Evolutionary conservation across 805 yeast species (phyloP).

Genomic region (Suhomyces sp.): DNA sequence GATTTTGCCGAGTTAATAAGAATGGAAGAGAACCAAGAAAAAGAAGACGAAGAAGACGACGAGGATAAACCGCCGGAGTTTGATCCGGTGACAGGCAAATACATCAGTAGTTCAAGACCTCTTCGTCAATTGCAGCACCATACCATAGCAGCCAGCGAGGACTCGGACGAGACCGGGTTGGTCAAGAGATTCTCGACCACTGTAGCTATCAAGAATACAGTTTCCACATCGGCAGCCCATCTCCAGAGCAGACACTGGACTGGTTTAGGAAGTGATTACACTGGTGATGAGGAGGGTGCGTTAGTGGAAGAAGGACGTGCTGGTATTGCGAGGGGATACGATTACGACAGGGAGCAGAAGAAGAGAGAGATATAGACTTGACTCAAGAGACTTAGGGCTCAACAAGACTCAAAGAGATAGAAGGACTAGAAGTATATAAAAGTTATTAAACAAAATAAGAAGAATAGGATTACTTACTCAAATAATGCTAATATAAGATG

Average conservation of each 20-base stretch:
- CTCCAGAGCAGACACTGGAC: conserved; percentile 78
- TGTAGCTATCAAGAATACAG: conserved; percentile 68
- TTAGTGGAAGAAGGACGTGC: conserved; percentile 73
- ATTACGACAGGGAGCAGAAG: conserved; percentile 22
- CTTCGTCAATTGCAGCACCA: conserved; percentile 64
- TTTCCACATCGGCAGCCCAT: conserved; percentile 81
- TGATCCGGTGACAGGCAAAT: conserved; percentile 83
- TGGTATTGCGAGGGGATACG: conserved; percentile 91
- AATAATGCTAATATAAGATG: too few relatives aligned
- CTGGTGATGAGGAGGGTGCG: conserved; percentile 59
- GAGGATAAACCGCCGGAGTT: conserved; percentile 73
- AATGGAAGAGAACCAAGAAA: conserved; percentile 37
- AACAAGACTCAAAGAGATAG: too few relatives aligned
- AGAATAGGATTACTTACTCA: too few relatives aligned
- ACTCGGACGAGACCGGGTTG: conserved; percentile 30
- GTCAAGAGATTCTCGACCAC: conserved; percentile 56
- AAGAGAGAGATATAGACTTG: too few relatives aligned
- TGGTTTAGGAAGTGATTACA: conserved; percentile 86
- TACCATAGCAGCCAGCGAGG: conserved; percentile 49
- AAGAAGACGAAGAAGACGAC: conserved; percentile 21
- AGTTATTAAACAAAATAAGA: too few relatives aligned
- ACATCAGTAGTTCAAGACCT: conserved; percentile 69
- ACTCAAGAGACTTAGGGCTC: too few relatives aligned
- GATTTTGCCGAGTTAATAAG: conserved; percentile 60
- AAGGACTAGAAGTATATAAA: too few relatives aligned